These are phyloP conservation scores for Seminavis robusta DNA, from an alignment of 108 stramenopile genomes.

Conservation along the genomic window DNA sequence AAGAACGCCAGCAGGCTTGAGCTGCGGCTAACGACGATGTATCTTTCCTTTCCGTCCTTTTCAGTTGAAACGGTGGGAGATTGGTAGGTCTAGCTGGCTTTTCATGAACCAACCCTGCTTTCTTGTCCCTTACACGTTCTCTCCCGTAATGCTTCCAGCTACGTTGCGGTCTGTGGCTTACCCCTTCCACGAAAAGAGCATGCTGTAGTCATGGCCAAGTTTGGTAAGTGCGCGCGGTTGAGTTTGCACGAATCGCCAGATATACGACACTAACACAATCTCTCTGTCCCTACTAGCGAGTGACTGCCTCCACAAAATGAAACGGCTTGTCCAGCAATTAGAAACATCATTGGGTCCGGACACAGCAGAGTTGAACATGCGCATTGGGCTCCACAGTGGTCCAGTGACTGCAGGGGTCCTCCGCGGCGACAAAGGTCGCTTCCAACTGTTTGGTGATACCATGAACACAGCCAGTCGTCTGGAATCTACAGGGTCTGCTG, in stretches of 20 bases:
- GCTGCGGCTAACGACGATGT: no score
- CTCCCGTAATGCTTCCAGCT: no score
- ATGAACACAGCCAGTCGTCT: conserved; percentile 26
- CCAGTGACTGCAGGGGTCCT: conserved; percentile 56
- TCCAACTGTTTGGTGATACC: conserved; percentile 56
- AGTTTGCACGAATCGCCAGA: no score
- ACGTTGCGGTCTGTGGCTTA: conserved; percentile 31
- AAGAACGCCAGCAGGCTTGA: no score
- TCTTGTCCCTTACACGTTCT: no score
- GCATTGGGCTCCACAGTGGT: conserved; percentile 52
- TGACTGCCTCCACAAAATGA: conserved; percentile 32
- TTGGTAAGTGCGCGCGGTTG: no score
- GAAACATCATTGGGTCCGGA: conserved; percentile 15
- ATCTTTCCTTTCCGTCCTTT: no score
- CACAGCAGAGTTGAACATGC: conserved; percentile 28
- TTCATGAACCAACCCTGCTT: no score
- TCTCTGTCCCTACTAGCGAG: no score
- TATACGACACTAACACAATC: no score
- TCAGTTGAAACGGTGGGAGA: no score
- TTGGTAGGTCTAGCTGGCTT: no score
- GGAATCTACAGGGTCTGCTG: conserved; percentile 34
- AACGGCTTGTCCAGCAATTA: conserved; percentile 14
- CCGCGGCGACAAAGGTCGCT: conserved; percentile 45
- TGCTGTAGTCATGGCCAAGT: conserved; percentile 37
- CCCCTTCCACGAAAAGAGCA: conserved; percentile 32